Evolutionary conservation across 441 rosid species (phyloP), one percentile per base, ranked within the genome.

Genomic region (Adansonia grandidieri): DNA sequence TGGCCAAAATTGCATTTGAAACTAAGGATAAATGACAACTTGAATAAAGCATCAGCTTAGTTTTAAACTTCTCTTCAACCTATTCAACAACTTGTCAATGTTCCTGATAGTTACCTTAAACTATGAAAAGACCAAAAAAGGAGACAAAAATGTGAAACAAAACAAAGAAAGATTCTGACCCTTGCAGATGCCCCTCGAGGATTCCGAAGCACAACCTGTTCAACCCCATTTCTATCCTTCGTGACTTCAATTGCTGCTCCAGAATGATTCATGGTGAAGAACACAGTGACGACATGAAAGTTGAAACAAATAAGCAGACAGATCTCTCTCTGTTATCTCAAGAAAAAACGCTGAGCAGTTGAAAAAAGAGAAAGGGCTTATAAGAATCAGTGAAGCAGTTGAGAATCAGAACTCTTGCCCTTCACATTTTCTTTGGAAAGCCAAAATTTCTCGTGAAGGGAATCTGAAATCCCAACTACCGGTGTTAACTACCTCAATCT

Each of bases 161-260:
- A 64, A 56, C 7, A 24, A 45, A 74, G 28, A 13, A 68, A 51
- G 76, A 40, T 63, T 15, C 89, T 76, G 69, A 94, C 99, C 94
- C 85, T 85, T 1, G 81, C 94, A 20, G 95, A 91, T 78, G 95
- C 97, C n/a, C 98, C 98, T 32, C 87, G 88, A 78, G 90, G 81
- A 82, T 81, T 93, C 57, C 88, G 89, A 66, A 96, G 97, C 78
- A 89, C 74, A 81, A 93, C 81, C 85, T 87, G 92, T 70, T 81
- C 91, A 13, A 88, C 83, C 73, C 95, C 97, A 73, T 93, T 90
- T 79, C 81, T 88, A 70, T 91, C 97, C 87, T 87, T 92, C 14
- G 77, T 56, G 51, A 92, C 62, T 86, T 91, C 96, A 79, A 86
- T 86, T 47, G 78, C 83, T 74, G 80, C 75, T 82, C 84, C 88